These are phyloP conservation scores for Capsella rubella DNA, from an alignment of 441 rosid species.

Conservation along the genomic window DNA sequence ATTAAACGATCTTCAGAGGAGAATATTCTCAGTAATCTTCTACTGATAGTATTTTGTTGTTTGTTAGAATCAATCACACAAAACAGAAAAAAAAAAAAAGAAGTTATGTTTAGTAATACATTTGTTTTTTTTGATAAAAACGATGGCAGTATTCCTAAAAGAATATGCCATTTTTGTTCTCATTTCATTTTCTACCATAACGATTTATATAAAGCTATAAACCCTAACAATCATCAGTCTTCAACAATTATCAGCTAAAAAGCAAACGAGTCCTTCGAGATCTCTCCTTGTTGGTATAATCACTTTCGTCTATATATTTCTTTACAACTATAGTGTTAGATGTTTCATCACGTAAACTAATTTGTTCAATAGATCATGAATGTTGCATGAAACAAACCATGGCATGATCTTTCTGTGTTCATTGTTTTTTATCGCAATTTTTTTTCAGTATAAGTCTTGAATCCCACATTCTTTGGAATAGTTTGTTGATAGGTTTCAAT, in stretches of 20 bases:
- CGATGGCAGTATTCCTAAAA: neutral
- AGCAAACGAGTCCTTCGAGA: neutral
- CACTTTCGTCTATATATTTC: neutral
- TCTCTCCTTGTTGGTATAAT: conserved; percentile 13
- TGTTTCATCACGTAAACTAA: conserved; percentile 36
- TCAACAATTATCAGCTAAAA: neutral
- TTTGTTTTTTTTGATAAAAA: too few species aligned
- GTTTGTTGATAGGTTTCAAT: neutral
- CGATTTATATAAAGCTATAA: neutral
- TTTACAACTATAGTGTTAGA: conserved; percentile 17
- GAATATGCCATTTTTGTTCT: conserved; percentile 24
- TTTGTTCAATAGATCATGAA: conserved; percentile 27
- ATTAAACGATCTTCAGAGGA: too few species aligned
- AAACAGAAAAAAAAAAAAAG: too few species aligned
- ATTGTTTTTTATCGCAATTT: neutral
- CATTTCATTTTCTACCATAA: neutral
- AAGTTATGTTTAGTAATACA: too few species aligned
- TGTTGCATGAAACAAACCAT: conserved; percentile 25
- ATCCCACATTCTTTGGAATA: neutral
- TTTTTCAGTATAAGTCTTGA: neutral
- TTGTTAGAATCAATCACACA: too few species aligned
- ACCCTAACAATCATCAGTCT: neutral
- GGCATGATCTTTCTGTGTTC: conserved; percentile 34
- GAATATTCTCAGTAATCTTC: too few species aligned
- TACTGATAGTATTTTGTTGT: too few species aligned